A percentile compares a stretch with the other conserved stretches of the same genome.
Conservation (phyloP, 2,329 filamentous ascomycete species). For the Ustulina deusta region DNA sequence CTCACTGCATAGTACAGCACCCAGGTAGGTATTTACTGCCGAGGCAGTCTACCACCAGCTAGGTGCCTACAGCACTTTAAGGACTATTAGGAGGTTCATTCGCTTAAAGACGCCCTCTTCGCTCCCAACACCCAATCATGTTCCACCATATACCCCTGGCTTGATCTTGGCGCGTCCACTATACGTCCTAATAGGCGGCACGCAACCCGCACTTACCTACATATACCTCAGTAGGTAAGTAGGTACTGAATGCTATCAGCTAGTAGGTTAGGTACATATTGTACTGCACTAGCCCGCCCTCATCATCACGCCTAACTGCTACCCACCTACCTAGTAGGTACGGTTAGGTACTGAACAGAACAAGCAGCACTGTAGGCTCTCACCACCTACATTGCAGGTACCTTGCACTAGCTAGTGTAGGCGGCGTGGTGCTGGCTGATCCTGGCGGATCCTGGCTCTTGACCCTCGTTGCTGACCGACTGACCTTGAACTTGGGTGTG, state of each 20-base stretch:
- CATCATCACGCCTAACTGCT: neutral
- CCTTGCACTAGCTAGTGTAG: conserved; percentile 7
- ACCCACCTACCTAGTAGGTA: neutral
- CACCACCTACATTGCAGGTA: neutral
- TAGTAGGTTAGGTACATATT: no score
- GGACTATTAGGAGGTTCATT: no score
- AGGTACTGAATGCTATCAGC: no score
- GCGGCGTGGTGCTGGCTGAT: conserved; percentile 30
- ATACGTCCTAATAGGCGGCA: neutral
- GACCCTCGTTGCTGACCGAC: conserved; percentile 34
- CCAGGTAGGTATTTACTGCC: no score
- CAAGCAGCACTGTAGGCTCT: neutral
- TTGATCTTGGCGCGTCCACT: conserved; percentile 35
- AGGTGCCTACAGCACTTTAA: no score
- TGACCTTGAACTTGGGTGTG: conserved; percentile 30
- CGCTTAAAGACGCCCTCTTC: conserved; percentile 46
- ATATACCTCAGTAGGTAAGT: neutral
- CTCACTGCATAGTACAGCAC: no score
- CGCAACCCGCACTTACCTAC: neutral
- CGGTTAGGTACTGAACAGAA: neutral
- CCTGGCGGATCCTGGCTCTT: conserved; percentile 33
- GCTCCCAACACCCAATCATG: conserved; percentile 41
- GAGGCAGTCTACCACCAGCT: no score
- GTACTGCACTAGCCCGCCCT: neutral
- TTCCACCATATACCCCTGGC: conserved; percentile 16